Evolutionary conservation across 129 eudicot genomes (phyloP), one percentile per base, ranked within the genome.

Genomic region (Tagetes erecta): DNA sequence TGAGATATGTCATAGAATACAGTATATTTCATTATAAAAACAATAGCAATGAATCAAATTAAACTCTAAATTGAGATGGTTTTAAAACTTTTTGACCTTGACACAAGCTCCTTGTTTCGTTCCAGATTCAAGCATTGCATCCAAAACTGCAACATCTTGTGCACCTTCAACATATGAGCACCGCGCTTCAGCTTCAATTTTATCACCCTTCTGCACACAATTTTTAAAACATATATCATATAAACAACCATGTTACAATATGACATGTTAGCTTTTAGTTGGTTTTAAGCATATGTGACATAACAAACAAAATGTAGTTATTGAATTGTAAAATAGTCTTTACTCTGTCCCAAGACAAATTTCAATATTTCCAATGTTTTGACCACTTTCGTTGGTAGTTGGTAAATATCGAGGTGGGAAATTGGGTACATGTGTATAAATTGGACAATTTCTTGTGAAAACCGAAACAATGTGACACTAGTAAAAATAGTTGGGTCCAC

Each of bases 101-200:
- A 94, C 82, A 10, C 44, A 71, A 12, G 80, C 79, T 67, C 98
- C 97, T 81, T 86, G 89, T 64, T 70, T 90, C 80, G 67, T 74
- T 64, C 97, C 98, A 35, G 96, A 94, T 77, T 90, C 96, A 10
- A 94, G 93, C 92, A 94, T 94, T 57, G 97, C 98, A 68, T 88
- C 97, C 33, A 94, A 76, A 63, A 94, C 85, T 64, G 97, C 93
- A 71, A 94, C 84, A 83, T 94, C 97, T 80, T 91, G 85, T 10
- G 91, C 98, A 78, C 98, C 98, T 86, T 94, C 98, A 10, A 85
- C 56, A 60, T 40, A 88, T 5, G 98, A 86, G 58, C 84, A 78
- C 47, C 98, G 93, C 46, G 86, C 84, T 73, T 94, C 98, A 2
- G 83, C 83, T 76, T 85, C 81, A 53, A 74, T 80, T 63, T 74